phyloP scores from a whole-genome alignment of 148 eudicot species.

The Silene conica region DNA sequence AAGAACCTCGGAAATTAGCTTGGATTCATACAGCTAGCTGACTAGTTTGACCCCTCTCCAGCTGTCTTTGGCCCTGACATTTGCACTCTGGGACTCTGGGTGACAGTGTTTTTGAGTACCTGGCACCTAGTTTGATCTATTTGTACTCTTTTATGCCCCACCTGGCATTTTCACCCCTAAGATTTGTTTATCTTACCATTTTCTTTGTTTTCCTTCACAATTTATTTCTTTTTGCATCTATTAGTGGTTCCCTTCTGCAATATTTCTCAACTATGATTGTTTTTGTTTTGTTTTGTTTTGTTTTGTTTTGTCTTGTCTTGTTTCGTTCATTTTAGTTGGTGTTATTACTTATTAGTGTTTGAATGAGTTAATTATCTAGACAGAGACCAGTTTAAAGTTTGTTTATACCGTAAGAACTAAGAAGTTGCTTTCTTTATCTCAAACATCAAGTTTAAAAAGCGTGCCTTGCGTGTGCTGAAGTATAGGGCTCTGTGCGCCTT shows the following conservation, averaged over 20 bases:
- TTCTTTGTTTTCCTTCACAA: not conserved
- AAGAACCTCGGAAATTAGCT: not conserved
- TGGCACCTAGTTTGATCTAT: not conserved
- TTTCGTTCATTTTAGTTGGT: not conserved
- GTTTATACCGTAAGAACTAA: not conserved
- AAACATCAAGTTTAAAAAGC: no score
- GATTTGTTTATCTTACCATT: not conserved
- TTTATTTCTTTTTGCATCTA: not conserved
- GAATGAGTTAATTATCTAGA: not conserved
- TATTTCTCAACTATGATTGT: not conserved
- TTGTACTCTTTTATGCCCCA: not conserved
- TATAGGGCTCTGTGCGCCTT: no score
- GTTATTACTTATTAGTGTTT: not conserved
- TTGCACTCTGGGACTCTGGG: no score
- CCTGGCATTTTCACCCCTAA: not conserved
- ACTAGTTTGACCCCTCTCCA: not conserved
- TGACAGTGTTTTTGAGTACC: not conserved
- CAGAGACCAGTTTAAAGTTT: not conserved
- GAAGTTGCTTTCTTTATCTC: no score
- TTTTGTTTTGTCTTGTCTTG: not conserved
- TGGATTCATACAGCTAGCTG: not conserved
- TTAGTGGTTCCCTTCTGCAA: not conserved
- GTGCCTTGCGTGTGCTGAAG: no score
- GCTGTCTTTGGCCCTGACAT: not conserved
- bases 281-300: not conserved